A percentile compares a stretch with the other conserved stretches of the same genome.
These are phyloP conservation scores for Actinomortierella ambigua DNA, from an alignment of 371 early-diverging fungal species.

Conservation along the genomic window DNA sequence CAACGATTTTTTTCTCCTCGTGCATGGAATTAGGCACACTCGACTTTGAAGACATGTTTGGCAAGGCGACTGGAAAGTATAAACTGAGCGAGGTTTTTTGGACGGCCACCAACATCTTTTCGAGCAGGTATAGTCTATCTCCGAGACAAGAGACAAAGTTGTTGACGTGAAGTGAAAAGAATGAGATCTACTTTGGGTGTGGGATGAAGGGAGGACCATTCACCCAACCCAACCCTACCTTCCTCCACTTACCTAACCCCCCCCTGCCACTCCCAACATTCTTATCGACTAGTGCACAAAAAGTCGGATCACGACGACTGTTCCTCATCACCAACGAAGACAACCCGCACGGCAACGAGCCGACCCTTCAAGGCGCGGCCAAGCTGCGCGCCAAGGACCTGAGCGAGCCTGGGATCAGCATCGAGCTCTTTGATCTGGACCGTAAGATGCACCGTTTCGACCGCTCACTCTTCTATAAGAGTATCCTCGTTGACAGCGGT, in stretches of 20 bases:
- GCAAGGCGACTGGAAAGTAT: constrained; percentile 53
- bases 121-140: constrained; percentile 49
- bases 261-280: too few relatives aligned
- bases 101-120: constrained; percentile 63
- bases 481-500: constrained; percentile 28
- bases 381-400: constrained; percentile 67
- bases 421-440: constrained; percentile 64
- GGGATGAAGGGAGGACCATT: too few relatives aligned
- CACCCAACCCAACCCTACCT: too few relatives aligned
- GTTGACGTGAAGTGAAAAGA: too few relatives aligned
- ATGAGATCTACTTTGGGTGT: too few relatives aligned
- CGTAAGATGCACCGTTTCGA: constrained; percentile 51
- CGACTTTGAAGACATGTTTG: constrained; percentile 55
- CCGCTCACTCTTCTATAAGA: constrained; percentile 55
- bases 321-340: constrained; percentile 75
- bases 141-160: too few relatives aligned
- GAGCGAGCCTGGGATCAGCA: constrained; percentile 53
- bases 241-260: too few relatives aligned
- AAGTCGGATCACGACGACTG: constrained; percentile 60
- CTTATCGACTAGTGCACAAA: constrained; percentile 48
- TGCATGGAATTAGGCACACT: constrained; percentile 25
- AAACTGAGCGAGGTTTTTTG: constrained; percentile 68
- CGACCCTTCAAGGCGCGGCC: constrained; percentile 54
- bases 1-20: not conserved
- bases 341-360: constrained; percentile 58